A percentile compares a stretch with the other conserved stretches of the same genome.
phyloP scores from a whole-genome alignment of 2,329 filamentous ascomycete species.

The Aspergillus sp. region DNA sequence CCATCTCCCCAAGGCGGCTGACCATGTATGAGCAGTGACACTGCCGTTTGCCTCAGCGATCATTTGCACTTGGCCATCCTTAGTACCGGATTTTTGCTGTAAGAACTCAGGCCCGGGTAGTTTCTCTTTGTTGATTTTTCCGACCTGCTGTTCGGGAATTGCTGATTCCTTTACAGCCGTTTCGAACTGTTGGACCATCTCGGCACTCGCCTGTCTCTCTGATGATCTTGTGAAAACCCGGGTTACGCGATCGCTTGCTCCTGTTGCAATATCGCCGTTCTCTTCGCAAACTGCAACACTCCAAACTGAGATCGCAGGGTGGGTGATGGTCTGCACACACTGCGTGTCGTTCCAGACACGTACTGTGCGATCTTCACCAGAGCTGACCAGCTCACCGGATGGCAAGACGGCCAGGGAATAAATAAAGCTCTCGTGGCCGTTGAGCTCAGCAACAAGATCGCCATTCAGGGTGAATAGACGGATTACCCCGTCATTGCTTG shows the following conservation, averaged over 20 bases:
- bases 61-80: constrained; percentile 94
- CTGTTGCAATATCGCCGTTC: constrained; percentile 90
- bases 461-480: constrained; percentile 84
- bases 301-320: constrained; percentile 97
- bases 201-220: constrained; percentile 68
- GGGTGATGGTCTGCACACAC: constrained; percentile 93
- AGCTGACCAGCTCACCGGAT: constrained; percentile 83
- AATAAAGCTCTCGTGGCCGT: constrained; percentile 92
- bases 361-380: constrained; percentile 91
- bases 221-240: constrained; percentile 77
- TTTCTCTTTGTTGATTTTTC: constrained; percentile 85
- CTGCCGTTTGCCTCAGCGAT: constrained; percentile 79
- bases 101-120: constrained; percentile 87
- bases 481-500: constrained; percentile 88
- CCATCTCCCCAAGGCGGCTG: constrained; percentile 70
- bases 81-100: constrained; percentile 78
- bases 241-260: constrained; percentile 82
- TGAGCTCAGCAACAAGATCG: constrained; percentile 70
- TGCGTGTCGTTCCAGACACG: constrained; percentile 80
- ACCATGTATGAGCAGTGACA: constrained; percentile 88
- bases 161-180: constrained; percentile 78
- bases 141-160: constrained; percentile 83
- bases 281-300: constrained; percentile 77
- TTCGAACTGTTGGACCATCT: constrained; percentile 72
- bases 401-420: constrained; percentile 79